Base-by-base conservation (phyloP, 2,329 filamentous ascomycete genomes). In the Mycosphaerella sp. region DNA sequence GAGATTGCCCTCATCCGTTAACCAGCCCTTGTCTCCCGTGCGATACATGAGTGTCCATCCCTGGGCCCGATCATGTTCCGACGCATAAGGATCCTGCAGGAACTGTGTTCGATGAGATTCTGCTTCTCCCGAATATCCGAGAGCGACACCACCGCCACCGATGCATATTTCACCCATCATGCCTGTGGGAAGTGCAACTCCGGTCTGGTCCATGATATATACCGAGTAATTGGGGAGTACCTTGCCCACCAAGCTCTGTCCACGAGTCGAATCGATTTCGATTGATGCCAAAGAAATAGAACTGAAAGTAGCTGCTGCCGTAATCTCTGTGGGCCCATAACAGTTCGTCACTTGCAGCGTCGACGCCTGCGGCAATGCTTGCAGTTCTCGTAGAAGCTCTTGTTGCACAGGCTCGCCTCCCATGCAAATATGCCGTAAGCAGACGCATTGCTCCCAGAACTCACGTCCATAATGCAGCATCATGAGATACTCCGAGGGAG, bases 91-190 rank as follows among this genome's bases (percentile, higher is more conserved):
- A 34, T 41, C 31, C 14, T 14, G 11, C 34, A 46, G 11, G 17
- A 43, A 44, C 7, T 46, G 9, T 6, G 26, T 7, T 12, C 6
- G 11, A 7, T 43, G 21, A 12, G 29, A 8, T 23, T 49, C 46
- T 17, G 17, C n/a, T 14, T 41, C 43, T 14, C 47, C 47, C 14
- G 72, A 46, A 50, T 75, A 75, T 0, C 71, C 71, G 21, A 44
- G 7, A 1, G 65, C 59, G 2, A 74, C 66, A 9, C 70, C 69
- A 1, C 65, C 56, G 1, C 74, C 73, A 10, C 64, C 70, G 21
- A 78, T 65, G 29, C 40, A 64, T 5, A 78, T 65, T 55, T 78
- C 74, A 4, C 77, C 77, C 0, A 67, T 56, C 1, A 69, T 54
- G 0, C 76, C 75, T 4, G 66, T 39, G 0, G 76, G 72, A 2